phyloP scores from a whole-genome alignment of 192 early-diverging fungal species.

The Coemansia asiatica region DNA sequence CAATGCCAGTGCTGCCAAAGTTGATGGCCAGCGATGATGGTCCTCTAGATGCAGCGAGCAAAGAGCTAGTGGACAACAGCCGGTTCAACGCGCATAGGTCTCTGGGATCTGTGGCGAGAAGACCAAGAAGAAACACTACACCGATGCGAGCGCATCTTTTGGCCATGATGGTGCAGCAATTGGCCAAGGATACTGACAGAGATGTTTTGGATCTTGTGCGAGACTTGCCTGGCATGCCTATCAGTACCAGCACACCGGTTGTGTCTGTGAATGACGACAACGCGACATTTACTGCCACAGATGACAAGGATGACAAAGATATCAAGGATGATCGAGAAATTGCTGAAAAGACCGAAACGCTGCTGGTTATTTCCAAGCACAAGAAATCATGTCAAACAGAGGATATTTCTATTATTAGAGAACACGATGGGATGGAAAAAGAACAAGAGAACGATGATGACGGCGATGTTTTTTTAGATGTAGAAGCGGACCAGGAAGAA shows the following conservation, averaged over 20 bases:
- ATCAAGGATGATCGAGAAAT: too few species aligned
- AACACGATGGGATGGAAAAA: not conserved
- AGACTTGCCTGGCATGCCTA: conserved; percentile 30
- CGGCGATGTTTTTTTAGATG: not conserved
- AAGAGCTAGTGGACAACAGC: not conserved
- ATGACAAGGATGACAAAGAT: too few species aligned
- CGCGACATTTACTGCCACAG: not conserved
- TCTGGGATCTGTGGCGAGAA: conserved; percentile 22
- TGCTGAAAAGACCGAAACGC: too few species aligned
- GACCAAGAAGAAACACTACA: conserved; percentile 41
- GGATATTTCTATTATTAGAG: too few species aligned
- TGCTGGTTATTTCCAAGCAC: too few species aligned
- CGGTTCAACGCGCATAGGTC: conserved; percentile 30
- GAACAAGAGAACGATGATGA: conserved; percentile 11
- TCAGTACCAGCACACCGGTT: not conserved
- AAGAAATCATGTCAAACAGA: too few species aligned
- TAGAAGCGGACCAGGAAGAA: not conserved
- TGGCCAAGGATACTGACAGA: conserved; percentile 42
- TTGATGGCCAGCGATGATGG: not conserved
- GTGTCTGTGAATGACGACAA: not conserved
- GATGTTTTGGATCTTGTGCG: conserved; percentile 49
- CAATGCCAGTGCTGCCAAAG: not conserved
- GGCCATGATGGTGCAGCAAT: conserved; percentile 46
- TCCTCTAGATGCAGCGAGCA: not conserved
- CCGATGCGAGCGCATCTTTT: conserved; percentile 54